A percentile compares a stretch with the other conserved stretches of the same genome.
Evolutionary conservation across 768 basidiomycete genomes (phyloP).

Genomic region (Gautieria morchelliformis): DNA sequence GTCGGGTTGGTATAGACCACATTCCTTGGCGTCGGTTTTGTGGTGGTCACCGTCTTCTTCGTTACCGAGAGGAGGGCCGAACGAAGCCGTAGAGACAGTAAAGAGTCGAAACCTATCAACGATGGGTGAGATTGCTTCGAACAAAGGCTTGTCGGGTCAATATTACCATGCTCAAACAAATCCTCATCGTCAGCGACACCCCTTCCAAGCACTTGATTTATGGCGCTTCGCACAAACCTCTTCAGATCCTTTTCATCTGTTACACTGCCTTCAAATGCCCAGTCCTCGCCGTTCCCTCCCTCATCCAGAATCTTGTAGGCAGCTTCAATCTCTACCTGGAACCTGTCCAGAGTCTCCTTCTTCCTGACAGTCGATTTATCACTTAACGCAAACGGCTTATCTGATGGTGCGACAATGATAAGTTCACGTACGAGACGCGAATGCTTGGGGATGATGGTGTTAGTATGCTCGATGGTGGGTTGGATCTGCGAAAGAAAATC

Average conservation of each 20-base stretch:
- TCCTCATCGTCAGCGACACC: not conserved
- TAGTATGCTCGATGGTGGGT: conserved; percentile 16
- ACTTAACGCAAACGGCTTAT: conserved; percentile 15
- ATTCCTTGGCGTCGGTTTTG: too few species aligned
- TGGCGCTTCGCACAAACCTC: not conserved
- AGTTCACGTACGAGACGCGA: conserved; percentile 18
- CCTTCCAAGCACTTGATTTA: not conserved
- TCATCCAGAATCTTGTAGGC: not conserved
- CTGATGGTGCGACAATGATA: conserved; percentile 15
- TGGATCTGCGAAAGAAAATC: conserved; percentile 9
- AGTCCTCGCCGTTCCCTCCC: not conserved
- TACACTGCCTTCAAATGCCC: not conserved
- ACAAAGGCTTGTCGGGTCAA: not conserved
- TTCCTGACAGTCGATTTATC: conserved; percentile 12
- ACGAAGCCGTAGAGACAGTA: too few species aligned
- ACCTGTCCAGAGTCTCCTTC: conserved; percentile 5
- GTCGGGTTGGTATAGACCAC: too few species aligned
- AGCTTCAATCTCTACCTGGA: not conserved
- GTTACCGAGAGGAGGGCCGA: too few species aligned
- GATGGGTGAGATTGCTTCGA: not conserved
- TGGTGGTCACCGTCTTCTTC: too few species aligned
- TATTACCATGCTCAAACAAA: not conserved
- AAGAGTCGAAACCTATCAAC: too few species aligned
- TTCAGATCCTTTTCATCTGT: not conserved
- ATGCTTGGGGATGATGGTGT: conserved; percentile 19